phyloP scores from a whole-genome alignment of 2,329 filamentous ascomycete species.

The Dothideomycetes sp. region DNA sequence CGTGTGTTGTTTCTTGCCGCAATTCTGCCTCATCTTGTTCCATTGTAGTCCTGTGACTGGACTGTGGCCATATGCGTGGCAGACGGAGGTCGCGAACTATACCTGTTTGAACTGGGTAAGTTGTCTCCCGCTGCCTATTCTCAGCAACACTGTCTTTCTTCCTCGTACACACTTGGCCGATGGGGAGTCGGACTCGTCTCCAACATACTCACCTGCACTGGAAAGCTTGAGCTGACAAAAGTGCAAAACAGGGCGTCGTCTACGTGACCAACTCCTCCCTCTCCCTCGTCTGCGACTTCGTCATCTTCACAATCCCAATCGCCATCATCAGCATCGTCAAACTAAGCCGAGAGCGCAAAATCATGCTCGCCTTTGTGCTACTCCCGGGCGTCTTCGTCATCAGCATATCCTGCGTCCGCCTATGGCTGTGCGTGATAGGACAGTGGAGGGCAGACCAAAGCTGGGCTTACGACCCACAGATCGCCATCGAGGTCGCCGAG shows the following conservation, averaged over 20 bases:
- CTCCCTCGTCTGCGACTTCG: conserved; percentile 38
- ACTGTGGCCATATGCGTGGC: conserved; percentile 41
- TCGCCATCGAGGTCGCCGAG: conserved; percentile 40
- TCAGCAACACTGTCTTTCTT: not conserved
- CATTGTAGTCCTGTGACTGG: conserved; percentile 41
- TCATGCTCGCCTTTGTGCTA: conserved; percentile 38
- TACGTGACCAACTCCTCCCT: conserved; percentile 41
- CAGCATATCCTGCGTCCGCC: conserved; percentile 36
- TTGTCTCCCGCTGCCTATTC: too few species aligned
- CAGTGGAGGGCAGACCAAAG: conserved; percentile 35
- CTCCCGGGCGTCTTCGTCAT: conserved; percentile 40
- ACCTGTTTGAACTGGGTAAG: conserved; percentile 34
- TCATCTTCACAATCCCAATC: conserved; percentile 41
- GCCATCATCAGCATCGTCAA: conserved; percentile 37
- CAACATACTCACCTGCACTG: too few species aligned
- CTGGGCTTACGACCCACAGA: conserved; percentile 41
- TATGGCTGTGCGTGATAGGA: conserved; percentile 37
- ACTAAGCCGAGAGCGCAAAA: conserved; percentile 32
- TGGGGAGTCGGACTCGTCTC: too few species aligned
- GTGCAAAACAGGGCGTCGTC: conserved; percentile 27
- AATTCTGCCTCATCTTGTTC: conserved; percentile 40
- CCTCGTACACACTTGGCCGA: too few species aligned
- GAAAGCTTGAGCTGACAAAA: not conserved
- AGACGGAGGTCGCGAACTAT: conserved; percentile 29
- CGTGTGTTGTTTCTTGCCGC: conserved; percentile 34